Evolutionary conservation across 1,284 basidiomycete species (phyloP).

Genomic region (Ustilago lituana): DNA sequence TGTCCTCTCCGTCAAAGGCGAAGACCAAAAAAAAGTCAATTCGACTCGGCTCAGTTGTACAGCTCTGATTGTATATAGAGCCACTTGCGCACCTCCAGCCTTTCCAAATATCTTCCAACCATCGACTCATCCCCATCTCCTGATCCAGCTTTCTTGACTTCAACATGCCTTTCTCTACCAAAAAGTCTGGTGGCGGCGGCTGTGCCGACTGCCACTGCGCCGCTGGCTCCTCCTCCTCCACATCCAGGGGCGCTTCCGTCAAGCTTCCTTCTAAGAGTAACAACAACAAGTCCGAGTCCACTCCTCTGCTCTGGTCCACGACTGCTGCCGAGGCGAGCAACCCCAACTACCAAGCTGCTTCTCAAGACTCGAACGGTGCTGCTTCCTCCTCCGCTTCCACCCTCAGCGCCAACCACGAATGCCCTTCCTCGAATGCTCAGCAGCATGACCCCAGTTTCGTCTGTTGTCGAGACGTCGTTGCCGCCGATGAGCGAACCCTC

Average conservation of each 20-base stretch:
- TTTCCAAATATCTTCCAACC: too few species aligned
- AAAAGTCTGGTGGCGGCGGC: constrained; percentile 8
- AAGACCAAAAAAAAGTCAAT: too few species aligned
- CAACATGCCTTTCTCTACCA: constrained; percentile 41
- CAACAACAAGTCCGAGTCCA: constrained; percentile 32
- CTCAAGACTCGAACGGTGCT: constrained; percentile 5
- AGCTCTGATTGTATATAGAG: too few species aligned
- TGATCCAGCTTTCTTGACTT: background rate
- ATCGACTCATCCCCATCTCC: background rate
- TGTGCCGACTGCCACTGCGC: constrained; percentile 47
- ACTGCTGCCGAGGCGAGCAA: constrained; percentile 5
- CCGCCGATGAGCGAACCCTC: constrained; percentile 77
- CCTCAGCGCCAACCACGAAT: constrained; percentile 26
- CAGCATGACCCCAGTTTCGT: constrained; percentile 31
- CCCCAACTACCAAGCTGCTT: constrained; percentile 23
- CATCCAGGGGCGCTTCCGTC: constrained; percentile 18
- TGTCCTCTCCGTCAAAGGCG: background rate
- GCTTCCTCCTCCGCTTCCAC: constrained; percentile 38
- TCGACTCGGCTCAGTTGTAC: too few species aligned
- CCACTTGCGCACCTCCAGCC: too few species aligned
- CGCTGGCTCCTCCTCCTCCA: constrained; percentile 10
- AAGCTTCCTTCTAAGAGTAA: constrained; percentile 29
- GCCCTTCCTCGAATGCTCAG: constrained; percentile 14
- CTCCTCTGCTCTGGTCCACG: constrained; percentile 46
- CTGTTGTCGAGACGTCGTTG: constrained; percentile 83